phyloP scores from a whole-genome alignment of 257 asterid genomes.

The Solanum sejunctum region DNA sequence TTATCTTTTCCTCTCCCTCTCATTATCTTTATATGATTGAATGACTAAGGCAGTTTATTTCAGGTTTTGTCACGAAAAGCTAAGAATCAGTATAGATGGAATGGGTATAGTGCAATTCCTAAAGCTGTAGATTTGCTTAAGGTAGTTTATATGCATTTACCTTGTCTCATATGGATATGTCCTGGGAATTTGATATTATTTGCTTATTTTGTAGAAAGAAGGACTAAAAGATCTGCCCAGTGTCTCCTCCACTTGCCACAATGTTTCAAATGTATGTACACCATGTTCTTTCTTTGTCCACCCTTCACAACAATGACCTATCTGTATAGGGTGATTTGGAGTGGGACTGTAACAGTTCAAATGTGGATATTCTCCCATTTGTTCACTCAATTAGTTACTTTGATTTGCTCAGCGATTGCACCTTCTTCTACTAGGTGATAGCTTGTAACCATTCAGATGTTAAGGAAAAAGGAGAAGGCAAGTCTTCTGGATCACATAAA shows the following conservation, averaged over 20 bases:
- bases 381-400: background rate
- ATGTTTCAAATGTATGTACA: constrained; percentile 19
- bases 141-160: constrained; percentile 14
- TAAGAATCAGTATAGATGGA: constrained; percentile 45
- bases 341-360: background rate
- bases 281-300: background rate
- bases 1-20: background rate
- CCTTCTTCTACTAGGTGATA: constrained; percentile 12
- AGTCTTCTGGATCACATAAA: constrained; percentile 18
- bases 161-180: background rate
- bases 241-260: constrained; percentile 10
- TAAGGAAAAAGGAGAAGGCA: constrained; percentile 13
- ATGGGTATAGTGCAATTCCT: constrained; percentile 31
- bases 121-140: constrained; percentile 29
- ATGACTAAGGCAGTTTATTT: background rate
- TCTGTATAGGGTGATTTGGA: background rate
- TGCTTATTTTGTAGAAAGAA: constrained; percentile 27
- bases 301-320: background rate
- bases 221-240: constrained; percentile 36
- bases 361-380: background rate
- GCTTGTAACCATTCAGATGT: background rate
- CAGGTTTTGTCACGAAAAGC: constrained; percentile 35
- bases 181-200: background rate
- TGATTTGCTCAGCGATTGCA: background rate
- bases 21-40: background rate